These are phyloP conservation scores for Metschnikowia cerradonensis DNA, from an alignment of 805 yeast genomes.

Conservation along the genomic window DNA sequence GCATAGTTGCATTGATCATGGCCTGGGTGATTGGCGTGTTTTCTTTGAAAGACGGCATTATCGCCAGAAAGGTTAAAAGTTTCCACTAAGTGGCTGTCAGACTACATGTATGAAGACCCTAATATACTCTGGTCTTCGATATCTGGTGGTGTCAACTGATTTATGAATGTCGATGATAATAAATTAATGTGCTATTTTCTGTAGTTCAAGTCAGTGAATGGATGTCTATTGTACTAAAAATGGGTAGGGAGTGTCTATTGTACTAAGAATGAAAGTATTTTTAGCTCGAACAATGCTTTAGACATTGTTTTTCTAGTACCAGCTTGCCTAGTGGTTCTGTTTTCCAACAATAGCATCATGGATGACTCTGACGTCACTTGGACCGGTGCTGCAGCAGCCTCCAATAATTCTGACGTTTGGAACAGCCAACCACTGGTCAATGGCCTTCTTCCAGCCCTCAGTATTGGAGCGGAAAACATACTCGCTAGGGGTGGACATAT, in stretches of 20 bases:
- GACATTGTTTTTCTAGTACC: too few relatives aligned
- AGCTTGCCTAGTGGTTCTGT: background rate
- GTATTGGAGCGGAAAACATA: conserved; percentile 17
- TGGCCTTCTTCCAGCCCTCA: conserved; percentile 36
- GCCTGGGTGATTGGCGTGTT: conserved; percentile 79
- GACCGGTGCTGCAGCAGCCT: conserved; percentile 73
- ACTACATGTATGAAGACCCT: background rate
- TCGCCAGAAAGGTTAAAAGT: conserved; percentile 3
- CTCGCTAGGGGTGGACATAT: conserved; percentile 37
- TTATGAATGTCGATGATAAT: background rate
- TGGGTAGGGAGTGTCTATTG: too few relatives aligned
- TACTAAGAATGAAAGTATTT: too few relatives aligned
- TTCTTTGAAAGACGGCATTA: conserved; percentile 47
- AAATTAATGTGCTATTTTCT: background rate
- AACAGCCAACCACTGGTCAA: conserved; percentile 35
- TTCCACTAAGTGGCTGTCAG: background rate
- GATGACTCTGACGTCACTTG: conserved; percentile 32
- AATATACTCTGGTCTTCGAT: background rate
- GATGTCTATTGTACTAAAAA: too few relatives aligned
- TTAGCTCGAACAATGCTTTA: too few relatives aligned
- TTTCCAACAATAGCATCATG: conserved; percentile 4
- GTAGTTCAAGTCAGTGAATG: too few relatives aligned
- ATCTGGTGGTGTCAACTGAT: background rate
- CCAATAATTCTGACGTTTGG: conserved; percentile 53
- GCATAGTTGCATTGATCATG: conserved; percentile 74